Percentiles rank a stretch among this genome's conserved stretches.
phyloP scores from a whole-genome alignment of 805 yeast genomes.

The Blastobotrys chiropterorum region DNA sequence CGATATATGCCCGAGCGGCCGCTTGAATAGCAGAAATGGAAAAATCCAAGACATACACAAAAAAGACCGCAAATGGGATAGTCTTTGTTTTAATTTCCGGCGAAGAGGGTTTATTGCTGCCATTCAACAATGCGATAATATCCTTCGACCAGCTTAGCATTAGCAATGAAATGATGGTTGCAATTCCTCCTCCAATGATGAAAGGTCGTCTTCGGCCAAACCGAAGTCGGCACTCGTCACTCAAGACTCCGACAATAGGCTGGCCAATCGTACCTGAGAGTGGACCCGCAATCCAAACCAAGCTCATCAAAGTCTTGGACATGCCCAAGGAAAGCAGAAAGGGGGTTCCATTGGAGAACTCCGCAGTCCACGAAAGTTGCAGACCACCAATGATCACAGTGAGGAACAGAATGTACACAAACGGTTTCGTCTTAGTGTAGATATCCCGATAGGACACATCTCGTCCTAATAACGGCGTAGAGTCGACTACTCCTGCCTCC shows the following conservation, averaged over 20 bases:
- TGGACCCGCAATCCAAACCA: slow-evolving; percentile 66
- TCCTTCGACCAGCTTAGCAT: slow-evolving; percentile 42
- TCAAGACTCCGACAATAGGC: slow-evolving; percentile 54
- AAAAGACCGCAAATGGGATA: slow-evolving; percentile 46
- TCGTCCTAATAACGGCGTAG: neutral
- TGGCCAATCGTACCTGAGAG: slow-evolving; percentile 57
- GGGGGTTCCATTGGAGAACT: slow-evolving; percentile 59
- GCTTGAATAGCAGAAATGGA: slow-evolving; percentile 57
- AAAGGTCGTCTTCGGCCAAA: slow-evolving; percentile 54
- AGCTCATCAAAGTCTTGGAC: slow-evolving; percentile 47
- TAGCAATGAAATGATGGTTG: slow-evolving; percentile 41
- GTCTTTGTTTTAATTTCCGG: slow-evolving; percentile 29
- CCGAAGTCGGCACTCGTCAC: slow-evolving; percentile 43
- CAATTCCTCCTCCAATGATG: slow-evolving; percentile 47
- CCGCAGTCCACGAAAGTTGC: slow-evolving; percentile 61
- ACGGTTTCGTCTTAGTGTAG: neutral
- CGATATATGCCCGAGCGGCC: slow-evolving; percentile 53
- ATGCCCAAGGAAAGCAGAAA: slow-evolving; percentile 56
- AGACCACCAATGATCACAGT: slow-evolving; percentile 50
- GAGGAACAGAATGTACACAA: slow-evolving; percentile 37
- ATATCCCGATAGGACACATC: neutral
- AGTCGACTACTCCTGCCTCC: neutral
- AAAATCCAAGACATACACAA: slow-evolving; percentile 50
- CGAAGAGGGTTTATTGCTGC: slow-evolving; percentile 5
- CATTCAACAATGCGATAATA: slow-evolving; percentile 32